Percentiles rank a stretch among this genome's conserved stretches.
Conservation (phyloP, 2,329 filamentous ascomycete species). For the Thielaviopsis populi region DNA sequence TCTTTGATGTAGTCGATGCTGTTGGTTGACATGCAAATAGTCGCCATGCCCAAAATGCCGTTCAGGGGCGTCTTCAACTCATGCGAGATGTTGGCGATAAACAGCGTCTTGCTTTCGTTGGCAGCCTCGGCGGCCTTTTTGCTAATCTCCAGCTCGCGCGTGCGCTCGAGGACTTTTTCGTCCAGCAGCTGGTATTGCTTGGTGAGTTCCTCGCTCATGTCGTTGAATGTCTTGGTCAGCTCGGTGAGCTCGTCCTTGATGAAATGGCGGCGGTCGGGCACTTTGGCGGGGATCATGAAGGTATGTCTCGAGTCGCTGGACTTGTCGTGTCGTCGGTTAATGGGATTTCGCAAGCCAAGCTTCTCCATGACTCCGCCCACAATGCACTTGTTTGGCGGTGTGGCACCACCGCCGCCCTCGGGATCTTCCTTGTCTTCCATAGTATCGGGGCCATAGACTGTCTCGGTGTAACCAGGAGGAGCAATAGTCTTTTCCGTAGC, state of each 20-base stretch:
- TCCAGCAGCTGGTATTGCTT: conserved; percentile 77
- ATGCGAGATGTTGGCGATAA: conserved; percentile 85
- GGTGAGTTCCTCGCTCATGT: conserved; percentile 81
- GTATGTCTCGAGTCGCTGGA: conserved; percentile 32
- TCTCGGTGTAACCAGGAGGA: conserved; percentile 45
- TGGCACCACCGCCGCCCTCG: conserved; percentile 2
- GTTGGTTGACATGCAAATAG: conserved; percentile 83
- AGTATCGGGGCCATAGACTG: conserved; percentile 26
- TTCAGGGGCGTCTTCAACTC: conserved; percentile 90
- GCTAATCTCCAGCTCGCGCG: conserved; percentile 69
- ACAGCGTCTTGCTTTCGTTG: conserved; percentile 92
- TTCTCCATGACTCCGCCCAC: conserved; percentile 17
- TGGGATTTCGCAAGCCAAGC: conserved; percentile 16
- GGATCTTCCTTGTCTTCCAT: background rate
- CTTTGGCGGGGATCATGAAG: conserved; percentile 76
- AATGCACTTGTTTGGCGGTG: conserved; percentile 1
- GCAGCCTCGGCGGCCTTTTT: conserved; percentile 89
- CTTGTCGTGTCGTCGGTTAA: conserved; percentile 21
- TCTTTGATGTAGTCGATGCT: conserved; percentile 64
- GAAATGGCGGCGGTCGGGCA: conserved; percentile 57
- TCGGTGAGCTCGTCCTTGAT: conserved; percentile 78
- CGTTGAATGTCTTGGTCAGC: conserved; percentile 72
- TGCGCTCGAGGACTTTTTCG: conserved; percentile 69
- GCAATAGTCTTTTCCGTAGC: conserved; percentile 61
- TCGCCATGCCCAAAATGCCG: conserved; percentile 87